Evolutionary conservation across 352 stramenopile genomes (phyloP).

Genomic region (Phytopythium delawarense): DNA sequence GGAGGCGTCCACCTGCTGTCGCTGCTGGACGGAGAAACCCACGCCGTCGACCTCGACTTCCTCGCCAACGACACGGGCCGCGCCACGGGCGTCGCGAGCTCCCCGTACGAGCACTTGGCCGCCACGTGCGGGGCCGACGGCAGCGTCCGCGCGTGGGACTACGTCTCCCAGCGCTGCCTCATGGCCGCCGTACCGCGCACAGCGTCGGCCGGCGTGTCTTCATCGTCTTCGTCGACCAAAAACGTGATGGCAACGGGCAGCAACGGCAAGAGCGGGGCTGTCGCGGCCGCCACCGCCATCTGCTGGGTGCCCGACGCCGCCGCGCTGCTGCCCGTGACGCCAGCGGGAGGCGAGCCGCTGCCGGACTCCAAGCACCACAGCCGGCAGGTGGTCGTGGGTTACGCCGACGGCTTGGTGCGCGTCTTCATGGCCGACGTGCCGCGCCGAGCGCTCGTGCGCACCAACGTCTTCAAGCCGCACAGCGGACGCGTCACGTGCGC

Average conservation of each 20-base stretch:
- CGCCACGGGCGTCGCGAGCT: conserved; percentile 73
- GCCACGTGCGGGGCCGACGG: conserved; percentile 86
- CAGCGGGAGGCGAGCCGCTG: background rate
- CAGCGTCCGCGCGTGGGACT: conserved; percentile 86
- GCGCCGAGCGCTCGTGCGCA: conserved; percentile 45
- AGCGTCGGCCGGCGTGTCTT: background rate
- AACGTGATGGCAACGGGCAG: background rate
- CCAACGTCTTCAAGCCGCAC: conserved; percentile 90
- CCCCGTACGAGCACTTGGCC: conserved; percentile 82
- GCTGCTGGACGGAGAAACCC: conserved; percentile 28
- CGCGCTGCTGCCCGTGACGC: conserved; percentile 28
- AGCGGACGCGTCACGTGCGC: conserved; percentile 61
- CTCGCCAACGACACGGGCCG: conserved; percentile 58
- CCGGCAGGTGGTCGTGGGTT: conserved; percentile 85
- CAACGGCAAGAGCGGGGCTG: background rate
- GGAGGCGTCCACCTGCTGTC: conserved; percentile 49
- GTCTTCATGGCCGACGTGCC: conserved; percentile 55
- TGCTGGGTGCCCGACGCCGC: conserved; percentile 59
- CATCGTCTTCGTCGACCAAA: conserved; percentile 5
- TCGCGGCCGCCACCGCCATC: conserved; percentile 50
- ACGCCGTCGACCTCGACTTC: conserved; percentile 50
- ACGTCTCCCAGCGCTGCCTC: conserved; percentile 51
- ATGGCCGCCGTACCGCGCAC: conserved; percentile 7
- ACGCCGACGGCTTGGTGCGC: conserved; percentile 85
- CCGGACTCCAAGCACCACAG: conserved; percentile 14